Conservation (phyloP, 768 basidiomycete genomes). For the Tubosaeta sp. region DNA sequence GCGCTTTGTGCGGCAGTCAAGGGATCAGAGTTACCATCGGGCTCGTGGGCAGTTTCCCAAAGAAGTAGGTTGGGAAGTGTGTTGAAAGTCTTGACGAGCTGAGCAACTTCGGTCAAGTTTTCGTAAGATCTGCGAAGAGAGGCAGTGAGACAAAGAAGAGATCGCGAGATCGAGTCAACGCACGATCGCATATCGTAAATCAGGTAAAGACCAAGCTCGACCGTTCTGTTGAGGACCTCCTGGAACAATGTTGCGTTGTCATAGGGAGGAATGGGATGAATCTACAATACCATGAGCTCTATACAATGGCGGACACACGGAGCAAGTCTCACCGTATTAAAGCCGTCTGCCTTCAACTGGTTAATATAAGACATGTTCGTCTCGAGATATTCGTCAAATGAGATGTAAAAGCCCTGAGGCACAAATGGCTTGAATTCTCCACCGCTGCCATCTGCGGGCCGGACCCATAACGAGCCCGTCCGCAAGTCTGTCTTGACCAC, state of each 20-base stretch:
- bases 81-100: slow-evolving; percentile 62
- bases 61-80: slow-evolving; percentile 62
- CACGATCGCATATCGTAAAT: slow-evolving; percentile 78
- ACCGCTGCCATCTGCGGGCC: slow-evolving; percentile 25
- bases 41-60: slow-evolving; percentile 74
- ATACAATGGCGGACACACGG: neutral
- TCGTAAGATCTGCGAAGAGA: slow-evolving; percentile 44
- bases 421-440: slow-evolving; percentile 39
- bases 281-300: slow-evolving; percentile 36
- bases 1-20: slow-evolving; percentile 15
- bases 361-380: slow-evolving; percentile 50
- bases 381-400: slow-evolving; percentile 51
- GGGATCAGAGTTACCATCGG: slow-evolving; percentile 65
- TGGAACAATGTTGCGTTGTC: slow-evolving; percentile 43
- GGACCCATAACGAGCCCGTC: slow-evolving; percentile 41
- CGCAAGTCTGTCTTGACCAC: slow-evolving; percentile 48
- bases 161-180: slow-evolving; percentile 1
- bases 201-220: slow-evolving; percentile 43
- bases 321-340: slow-evolving; percentile 18
- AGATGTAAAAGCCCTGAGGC: slow-evolving; percentile 73
- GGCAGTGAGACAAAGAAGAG: neutral
- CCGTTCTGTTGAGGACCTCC: slow-evolving; percentile 16
- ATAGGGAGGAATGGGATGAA: slow-evolving; percentile 76
- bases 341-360: slow-evolving; percentile 55
- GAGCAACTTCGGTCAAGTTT: slow-evolving; percentile 55